Evolutionary conservation across 768 basidiomycete genomes (phyloP), one percentile per base, ranked within the genome.

Genomic region (Lenzites betulinus): DNA sequence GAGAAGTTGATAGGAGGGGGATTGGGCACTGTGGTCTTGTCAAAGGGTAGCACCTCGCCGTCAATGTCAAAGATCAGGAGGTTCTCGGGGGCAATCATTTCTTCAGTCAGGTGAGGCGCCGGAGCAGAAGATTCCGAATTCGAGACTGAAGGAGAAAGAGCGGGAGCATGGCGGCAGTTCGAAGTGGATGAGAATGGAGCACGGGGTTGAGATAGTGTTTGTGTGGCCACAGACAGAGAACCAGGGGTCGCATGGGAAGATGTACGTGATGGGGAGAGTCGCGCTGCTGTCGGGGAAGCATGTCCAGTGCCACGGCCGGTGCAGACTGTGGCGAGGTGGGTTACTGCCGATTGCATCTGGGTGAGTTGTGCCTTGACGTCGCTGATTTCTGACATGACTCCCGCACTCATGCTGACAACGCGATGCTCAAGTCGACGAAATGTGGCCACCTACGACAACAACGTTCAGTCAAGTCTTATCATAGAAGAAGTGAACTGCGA

Each of bases 1-100:
- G 66, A 54, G 42, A 65, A 67, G 18, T 25, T 47, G 33, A 54
- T 26, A 12, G 25, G 16, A 0, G 66, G 66, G 7, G 58, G 63
- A 28, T 64, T 44, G 1, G 60, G 64, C 0, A 67, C 47, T 0
- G 46, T 12, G 0, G 20, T 36, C 41, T 35, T 49, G 54, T 54
- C 52, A 44, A 54, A 64, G 1, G 38, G 16, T 12, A 62, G 6
- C 15, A 0, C 1, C 2, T 38, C 46, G n/a, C 53, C 63, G 22
- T 56, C 59, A 16, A 66, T 36, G 11, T 48, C 42, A 13, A 66
- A 41, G 23, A 25, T 9, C 26, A 42, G 13, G 26, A 43, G 18
- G 41, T 61, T 26, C n/a, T n/a, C n/a, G n/a, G n/a, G n/a, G n/a
- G n/a, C n/a, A n/a, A n/a, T n/a, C n/a, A n/a, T n/a, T n/a, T n/a